Evolutionary conservation across 768 basidiomycete species (phyloP), one percentile per base, ranked within the genome.

Genomic region (Nidularia pulvinata): DNA sequence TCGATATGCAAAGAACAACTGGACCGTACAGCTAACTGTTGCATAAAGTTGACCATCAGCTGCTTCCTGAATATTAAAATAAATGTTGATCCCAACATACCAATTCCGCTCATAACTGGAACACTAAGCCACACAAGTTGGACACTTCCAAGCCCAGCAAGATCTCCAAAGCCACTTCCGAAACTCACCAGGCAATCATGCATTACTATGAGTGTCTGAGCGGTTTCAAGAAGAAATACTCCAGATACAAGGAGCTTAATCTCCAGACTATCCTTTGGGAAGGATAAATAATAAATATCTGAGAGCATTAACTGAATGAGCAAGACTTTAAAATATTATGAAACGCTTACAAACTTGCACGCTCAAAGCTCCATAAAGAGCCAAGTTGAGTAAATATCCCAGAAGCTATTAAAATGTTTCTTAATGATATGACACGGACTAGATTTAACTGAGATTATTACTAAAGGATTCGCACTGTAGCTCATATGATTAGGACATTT

Each of bases 221-320:
- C 55, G 9, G 56, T 59, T 46, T 67, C 66, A 36, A 67, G n/a
- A 5, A 59, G n/a, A 43, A 50, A 68, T n/a, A 66, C 57, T 14
- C 61, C 61, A 32, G 59, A 61, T 33, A 68, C 66, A 7, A 68
- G 58, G 36, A 47, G 54, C 54, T 68, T 68, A 36, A 57, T 57
- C 36, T 53, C 49, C 19, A 58, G n/a, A 10, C 53, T 50, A 45
- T 68, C 66, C 6, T 61, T 59, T 1, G 66, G 63, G 35, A 65
- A 66, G 7, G 61, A 60, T 32, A 66, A 63, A 35, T 67, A 62
- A 43, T 65, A 67, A 22, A 59, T 60, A 45, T 62, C 65, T 67
- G 16, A 33, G 30, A 10, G 25, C 25, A 30, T 30, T 30, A 4
- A 30, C 11, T 14, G 7, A 14, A 22, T 30, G 11, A 46, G 13